These are phyloP conservation scores for Cyberlindnera veronae DNA, from an alignment of 805 yeast species.

Conservation along the genomic window DNA sequence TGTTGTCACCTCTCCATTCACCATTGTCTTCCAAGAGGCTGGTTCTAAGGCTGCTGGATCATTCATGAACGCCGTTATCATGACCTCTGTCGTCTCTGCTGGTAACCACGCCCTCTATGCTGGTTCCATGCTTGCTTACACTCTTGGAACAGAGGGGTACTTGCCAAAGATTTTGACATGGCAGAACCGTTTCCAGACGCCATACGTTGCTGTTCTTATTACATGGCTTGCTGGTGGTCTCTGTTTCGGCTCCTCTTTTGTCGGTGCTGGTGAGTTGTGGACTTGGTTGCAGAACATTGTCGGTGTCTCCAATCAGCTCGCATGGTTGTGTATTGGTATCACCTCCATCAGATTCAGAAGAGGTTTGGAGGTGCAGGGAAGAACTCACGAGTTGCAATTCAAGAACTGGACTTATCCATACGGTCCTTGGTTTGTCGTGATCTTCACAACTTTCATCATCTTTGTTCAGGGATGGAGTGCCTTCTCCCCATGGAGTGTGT, in stretches of 20 bases:
- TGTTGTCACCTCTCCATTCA: conserved; percentile 64
- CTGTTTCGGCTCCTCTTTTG: conserved; percentile 57
- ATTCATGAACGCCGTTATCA: conserved; percentile 57
- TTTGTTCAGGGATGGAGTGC: conserved; percentile 54
- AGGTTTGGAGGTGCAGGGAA: conserved; percentile 42
- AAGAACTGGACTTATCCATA: conserved; percentile 50
- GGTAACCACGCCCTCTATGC: conserved; percentile 51
- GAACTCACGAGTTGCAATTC: conserved; percentile 38
- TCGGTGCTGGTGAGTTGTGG: conserved; percentile 53
- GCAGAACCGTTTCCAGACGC: conserved; percentile 41
- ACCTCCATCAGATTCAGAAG: conserved; percentile 48
- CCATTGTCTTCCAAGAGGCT: conserved; percentile 60
- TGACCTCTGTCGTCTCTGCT: conserved; percentile 52
- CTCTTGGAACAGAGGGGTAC: conserved; percentile 48
- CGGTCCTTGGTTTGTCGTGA: conserved; percentile 45
- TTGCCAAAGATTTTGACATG: conserved; percentile 44
- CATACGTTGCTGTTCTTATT: conserved; percentile 45
- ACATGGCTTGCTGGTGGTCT: conserved; percentile 56
- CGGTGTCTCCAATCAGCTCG: conserved; percentile 49
- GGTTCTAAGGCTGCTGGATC: conserved; percentile 58
- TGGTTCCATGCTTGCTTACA: conserved; percentile 50
- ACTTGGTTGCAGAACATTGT: conserved; percentile 49
- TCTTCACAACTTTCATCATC: conserved; percentile 41
- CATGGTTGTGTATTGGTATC: conserved; percentile 48
- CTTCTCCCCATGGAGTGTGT: conserved; percentile 42